These are phyloP conservation scores for Castanospermum australe DNA, from an alignment of 306 rosid species.

Conservation along the genomic window DNA sequence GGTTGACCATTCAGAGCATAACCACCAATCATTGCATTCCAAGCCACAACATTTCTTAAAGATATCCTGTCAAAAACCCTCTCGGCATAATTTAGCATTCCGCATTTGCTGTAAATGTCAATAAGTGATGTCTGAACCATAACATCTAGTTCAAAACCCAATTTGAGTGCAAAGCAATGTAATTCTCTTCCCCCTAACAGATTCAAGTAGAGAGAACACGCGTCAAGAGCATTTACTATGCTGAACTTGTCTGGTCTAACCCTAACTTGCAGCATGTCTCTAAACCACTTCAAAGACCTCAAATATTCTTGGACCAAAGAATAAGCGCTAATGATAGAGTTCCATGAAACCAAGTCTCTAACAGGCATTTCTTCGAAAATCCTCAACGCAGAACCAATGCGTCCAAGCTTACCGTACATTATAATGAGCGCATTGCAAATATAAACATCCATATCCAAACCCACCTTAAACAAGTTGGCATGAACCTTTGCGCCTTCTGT, in stretches of 20 bases:
- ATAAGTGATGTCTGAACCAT: constrained; percentile 55
- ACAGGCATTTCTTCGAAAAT: constrained; percentile 56
- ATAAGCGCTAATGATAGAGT: constrained; percentile 53
- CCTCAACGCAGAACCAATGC: constrained; percentile 35
- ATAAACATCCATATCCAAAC: constrained; percentile 49
- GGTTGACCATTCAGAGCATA: constrained; percentile 32
- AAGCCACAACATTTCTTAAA: constrained; percentile 43
- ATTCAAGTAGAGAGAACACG: constrained; percentile 43
- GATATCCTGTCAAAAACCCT: constrained; percentile 41
- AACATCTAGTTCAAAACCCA: constrained; percentile 40
- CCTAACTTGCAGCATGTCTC: constrained; percentile 39
- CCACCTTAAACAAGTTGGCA: constrained; percentile 45
- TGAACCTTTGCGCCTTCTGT: constrained; percentile 40
- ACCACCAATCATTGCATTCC: constrained; percentile 63
- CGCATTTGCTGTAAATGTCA: constrained; percentile 54
- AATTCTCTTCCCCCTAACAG: constrained; percentile 41
- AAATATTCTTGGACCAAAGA: constrained; percentile 34
- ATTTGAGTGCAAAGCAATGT: constrained; percentile 47
- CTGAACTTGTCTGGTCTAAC: constrained; percentile 47
- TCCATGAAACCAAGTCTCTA: constrained; percentile 56
- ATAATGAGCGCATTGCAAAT: constrained; percentile 44
- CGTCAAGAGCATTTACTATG: constrained; percentile 39
- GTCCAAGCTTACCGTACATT: constrained; percentile 53
- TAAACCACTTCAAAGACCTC: constrained; percentile 40
- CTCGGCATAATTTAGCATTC: constrained; percentile 44